These are phyloP conservation scores for Ustilago tritici DNA, from an alignment of 1,284 basidiomycete genomes.

Conservation along the genomic window DNA sequence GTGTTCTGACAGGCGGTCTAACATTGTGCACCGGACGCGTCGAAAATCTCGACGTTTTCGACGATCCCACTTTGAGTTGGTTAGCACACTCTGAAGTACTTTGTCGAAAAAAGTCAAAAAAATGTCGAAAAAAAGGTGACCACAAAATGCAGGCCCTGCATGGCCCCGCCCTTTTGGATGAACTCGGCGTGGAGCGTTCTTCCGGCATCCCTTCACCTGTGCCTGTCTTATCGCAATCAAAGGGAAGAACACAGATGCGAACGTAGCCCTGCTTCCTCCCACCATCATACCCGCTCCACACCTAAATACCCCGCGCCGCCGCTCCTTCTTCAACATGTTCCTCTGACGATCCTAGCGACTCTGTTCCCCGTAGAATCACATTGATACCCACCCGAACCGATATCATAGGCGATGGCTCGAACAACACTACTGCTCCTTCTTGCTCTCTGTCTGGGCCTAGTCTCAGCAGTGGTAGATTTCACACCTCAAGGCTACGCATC, in stretches of 20 bases:
- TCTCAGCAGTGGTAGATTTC: conserved; percentile 26
- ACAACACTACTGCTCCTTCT: not conserved
- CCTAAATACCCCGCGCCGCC: not conserved
- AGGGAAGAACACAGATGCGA: not conserved
- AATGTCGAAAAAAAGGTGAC: too few relatives aligned
- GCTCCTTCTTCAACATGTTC: not conserved
- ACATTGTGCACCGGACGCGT: too few relatives aligned
- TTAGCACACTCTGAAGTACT: too few relatives aligned
- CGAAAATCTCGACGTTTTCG: too few relatives aligned
- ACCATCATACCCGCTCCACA: not conserved
- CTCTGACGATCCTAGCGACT: not conserved
- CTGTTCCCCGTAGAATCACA: not conserved
- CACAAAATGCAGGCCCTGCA: too few relatives aligned
- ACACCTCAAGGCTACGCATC: conserved; percentile 48
- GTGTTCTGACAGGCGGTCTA: too few relatives aligned
- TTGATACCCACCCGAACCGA: not conserved
- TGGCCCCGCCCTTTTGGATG: too few relatives aligned
- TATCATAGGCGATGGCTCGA: conserved; percentile 1
- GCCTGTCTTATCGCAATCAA: not conserved
- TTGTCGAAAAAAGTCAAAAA: too few relatives aligned
- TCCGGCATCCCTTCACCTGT: not conserved
- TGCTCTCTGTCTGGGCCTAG: not conserved
- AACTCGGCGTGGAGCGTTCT: not conserved
- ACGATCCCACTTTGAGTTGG: too few relatives aligned
- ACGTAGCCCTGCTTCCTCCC: not conserved